phyloP scores from a whole-genome alignment of 1,139 yeast genomes.

The Petasospora fabianii region DNA sequence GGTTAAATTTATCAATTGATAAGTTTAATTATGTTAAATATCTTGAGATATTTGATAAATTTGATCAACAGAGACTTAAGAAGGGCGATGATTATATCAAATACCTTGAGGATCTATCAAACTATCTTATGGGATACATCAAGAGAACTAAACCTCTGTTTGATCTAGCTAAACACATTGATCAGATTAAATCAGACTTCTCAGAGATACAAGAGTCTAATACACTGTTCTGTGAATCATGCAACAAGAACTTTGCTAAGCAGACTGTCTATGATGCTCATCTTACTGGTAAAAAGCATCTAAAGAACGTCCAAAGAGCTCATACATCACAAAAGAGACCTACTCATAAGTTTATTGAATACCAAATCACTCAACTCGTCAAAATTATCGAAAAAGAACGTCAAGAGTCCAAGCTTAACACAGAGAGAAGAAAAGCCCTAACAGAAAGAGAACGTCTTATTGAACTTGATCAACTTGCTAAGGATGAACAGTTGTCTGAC shows the following conservation, averaged over 20 bases:
- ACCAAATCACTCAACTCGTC: slow-evolving; percentile 26
- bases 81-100: slow-evolving; percentile 30
- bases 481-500: slow-evolving; percentile 28
- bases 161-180: slow-evolving; percentile 35
- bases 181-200: slow-evolving; percentile 35
- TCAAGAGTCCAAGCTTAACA: slow-evolving; percentile 52
- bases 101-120: slow-evolving; percentile 44
- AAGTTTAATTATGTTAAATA: slow-evolving; percentile 49
- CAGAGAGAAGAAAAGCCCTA: slow-evolving; percentile 63
- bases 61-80: slow-evolving; percentile 32
- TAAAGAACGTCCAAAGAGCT: slow-evolving; percentile 38
- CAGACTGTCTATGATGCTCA: slow-evolving; percentile 67
- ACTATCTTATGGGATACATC: slow-evolving; percentile 46
- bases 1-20: slow-evolving; percentile 41
- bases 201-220: slow-evolving; percentile 21
- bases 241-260: slow-evolving; percentile 64
- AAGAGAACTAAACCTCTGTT: slow-evolving; percentile 49
- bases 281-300: slow-evolving; percentile 72
- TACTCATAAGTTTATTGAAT: slow-evolving; percentile 34
- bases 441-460: slow-evolving; percentile 70
- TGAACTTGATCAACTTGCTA: slow-evolving; percentile 46
- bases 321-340: slow-evolving; percentile 11
- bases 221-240: slow-evolving; percentile 57
- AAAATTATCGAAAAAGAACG: slow-evolving; percentile 29
- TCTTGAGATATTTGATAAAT: slow-evolving; percentile 42